A percentile compares a stretch with the other conserved stretches of the same genome.
phyloP scores from a whole-genome alignment of 345 rosid genomes.

The Eucalyptus tenuipes region DNA sequence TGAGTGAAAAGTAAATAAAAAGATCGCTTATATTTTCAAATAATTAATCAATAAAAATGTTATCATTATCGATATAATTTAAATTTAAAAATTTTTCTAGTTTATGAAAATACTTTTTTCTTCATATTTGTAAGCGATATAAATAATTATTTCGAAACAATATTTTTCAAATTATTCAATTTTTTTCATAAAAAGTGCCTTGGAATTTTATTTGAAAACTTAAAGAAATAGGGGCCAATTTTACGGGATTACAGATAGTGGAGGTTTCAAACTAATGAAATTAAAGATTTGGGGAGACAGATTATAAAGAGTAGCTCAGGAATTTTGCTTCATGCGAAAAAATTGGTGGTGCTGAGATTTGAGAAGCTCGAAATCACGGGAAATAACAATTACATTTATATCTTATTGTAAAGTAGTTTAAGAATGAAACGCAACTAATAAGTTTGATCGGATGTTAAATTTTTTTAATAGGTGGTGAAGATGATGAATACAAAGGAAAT shows the following conservation, averaged over 20 bases:
- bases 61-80: too few relatives aligned
- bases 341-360: neutral
- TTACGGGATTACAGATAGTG: neutral
- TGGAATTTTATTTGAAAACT: neutral
- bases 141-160: too few relatives aligned
- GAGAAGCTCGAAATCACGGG: neutral
- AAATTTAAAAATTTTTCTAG: too few relatives aligned
- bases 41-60: too few relatives aligned
- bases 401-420: neutral
- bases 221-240: neutral
- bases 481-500: neutral
- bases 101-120: too few relatives aligned
- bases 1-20: too few relatives aligned
- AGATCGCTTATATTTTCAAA: too few relatives aligned
- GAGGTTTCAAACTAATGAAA: neutral
- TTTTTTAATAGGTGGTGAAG: neutral
- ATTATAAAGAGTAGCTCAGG: neutral
- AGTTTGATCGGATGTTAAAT: neutral
- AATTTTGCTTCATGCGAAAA: neutral
- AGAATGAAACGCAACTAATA: neutral
- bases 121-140: too few relatives aligned
- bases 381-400: neutral
- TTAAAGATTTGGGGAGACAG: neutral
- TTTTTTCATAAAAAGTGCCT: neutral
- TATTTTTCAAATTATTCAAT: too few relatives aligned